phyloP scores from a whole-genome alignment of 371 early-diverging fungal genomes.

The Mucor saturninus region DNA sequence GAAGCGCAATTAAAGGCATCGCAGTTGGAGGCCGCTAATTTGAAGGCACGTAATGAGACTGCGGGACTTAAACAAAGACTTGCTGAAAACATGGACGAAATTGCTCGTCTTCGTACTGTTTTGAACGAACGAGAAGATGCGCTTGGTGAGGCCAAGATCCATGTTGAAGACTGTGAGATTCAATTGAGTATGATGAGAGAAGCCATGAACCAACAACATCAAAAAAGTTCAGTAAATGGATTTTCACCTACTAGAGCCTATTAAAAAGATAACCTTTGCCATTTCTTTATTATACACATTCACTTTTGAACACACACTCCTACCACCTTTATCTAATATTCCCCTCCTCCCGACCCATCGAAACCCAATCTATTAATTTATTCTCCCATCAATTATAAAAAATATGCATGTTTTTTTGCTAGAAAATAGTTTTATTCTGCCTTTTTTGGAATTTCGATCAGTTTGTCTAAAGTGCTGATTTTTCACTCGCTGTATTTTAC shows the following conservation, averaged over 20 bases:
- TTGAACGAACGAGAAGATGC: constrained; percentile 57
- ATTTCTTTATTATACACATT: too few species aligned
- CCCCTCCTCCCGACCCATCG: neutral
- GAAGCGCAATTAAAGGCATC: constrained; percentile 63
- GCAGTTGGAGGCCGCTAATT: constrained; percentile 60
- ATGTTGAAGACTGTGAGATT: constrained; percentile 65
- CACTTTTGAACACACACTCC: neutral
- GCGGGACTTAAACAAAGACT: constrained; percentile 57
- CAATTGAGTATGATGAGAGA: constrained; percentile 67
- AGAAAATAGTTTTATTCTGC: neutral
- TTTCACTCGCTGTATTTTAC: neutral
- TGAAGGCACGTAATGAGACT: constrained; percentile 62
- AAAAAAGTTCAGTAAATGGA: constrained; percentile 17
- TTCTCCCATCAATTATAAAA: neutral
- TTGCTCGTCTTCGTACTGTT: constrained; percentile 46
- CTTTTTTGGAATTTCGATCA: neutral
- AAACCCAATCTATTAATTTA: neutral
- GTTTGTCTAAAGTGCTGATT: too few species aligned
- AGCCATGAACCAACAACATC: constrained; percentile 54
- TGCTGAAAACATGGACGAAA: constrained; percentile 61
- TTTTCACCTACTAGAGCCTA: constrained; percentile 30
- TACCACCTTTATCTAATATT: neutral
- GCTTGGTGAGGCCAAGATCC: constrained; percentile 50
- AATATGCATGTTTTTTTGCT: neutral
- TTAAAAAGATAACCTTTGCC: constrained; percentile 1